Evolutionary conservation across 1,284 basidiomycete genomes (phyloP).

Genomic region (Fomitiporia mediterranea): DNA sequence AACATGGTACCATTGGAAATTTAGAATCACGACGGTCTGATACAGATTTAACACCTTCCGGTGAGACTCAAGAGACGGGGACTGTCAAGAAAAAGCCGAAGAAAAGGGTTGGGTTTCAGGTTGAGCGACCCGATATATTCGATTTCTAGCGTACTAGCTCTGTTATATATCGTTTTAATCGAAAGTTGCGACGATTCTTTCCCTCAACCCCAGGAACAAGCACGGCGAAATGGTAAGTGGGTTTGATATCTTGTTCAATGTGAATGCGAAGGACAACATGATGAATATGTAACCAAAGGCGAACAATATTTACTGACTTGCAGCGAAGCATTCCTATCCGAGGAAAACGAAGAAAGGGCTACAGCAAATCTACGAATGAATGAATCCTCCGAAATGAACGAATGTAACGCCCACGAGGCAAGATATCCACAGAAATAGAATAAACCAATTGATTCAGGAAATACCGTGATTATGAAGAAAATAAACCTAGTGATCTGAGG

Average conservation of each 20-base stretch:
- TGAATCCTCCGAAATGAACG: not conserved
- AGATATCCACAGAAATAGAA: not conserved
- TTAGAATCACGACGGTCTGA: not conserved
- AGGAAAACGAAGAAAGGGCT: not conserved
- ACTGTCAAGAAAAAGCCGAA: conserved; percentile 42
- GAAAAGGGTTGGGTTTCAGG: conserved; percentile 68
- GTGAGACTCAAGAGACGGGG: conserved; percentile 14
- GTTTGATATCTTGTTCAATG: not conserved
- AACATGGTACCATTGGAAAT: not conserved
- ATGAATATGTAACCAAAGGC: not conserved
- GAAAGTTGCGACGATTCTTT: too few species aligned
- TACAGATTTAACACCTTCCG: not conserved
- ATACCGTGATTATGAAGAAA: conserved; percentile 9
- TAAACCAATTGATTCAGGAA: not conserved
- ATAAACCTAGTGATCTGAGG: conserved; percentile 13
- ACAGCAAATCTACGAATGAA: not conserved
- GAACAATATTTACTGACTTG: not conserved
- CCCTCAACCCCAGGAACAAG: too few species aligned
- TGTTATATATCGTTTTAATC: too few species aligned
- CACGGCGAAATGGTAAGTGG: too few species aligned
- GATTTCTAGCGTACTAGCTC: conserved; percentile 44
- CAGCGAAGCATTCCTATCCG: not conserved
- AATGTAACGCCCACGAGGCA: not conserved
- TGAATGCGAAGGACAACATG: too few species aligned
- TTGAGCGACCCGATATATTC: conserved; percentile 61